Conservation (phyloP, 176 grass and related monocot genomes). For the Musa itinerans region DNA sequence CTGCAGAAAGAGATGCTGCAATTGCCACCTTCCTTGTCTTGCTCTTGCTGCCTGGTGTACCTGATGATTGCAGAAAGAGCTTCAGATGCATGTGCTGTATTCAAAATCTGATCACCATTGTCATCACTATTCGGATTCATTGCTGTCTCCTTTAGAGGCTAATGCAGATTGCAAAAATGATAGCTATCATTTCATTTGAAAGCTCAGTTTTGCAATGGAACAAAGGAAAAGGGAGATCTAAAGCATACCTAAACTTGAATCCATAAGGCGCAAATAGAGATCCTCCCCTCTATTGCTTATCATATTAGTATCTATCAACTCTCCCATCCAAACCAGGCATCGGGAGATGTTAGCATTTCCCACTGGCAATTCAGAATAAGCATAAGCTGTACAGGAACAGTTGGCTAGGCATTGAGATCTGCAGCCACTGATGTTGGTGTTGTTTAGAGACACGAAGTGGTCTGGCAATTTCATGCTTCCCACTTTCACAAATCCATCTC, state of each 20-base stretch:
- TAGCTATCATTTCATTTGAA: not conserved
- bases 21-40: not conserved
- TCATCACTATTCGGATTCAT: no score
- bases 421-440: not conserved
- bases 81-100: not conserved
- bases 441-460: not conserved
- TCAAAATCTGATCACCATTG: no score
- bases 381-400: no score
- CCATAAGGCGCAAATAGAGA: no score
- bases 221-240: no score
- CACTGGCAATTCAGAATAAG: no score
- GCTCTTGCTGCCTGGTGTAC: not conserved
- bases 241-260: no score
- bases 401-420: not conserved
- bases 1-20: not conserved
- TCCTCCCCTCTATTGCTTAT: no score
- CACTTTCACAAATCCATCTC: not conserved
- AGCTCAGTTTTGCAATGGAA: not conserved
- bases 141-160: no score
- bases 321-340: no score
- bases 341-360: no score
- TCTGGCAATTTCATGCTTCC: conserved; percentile 3
- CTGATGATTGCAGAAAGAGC: not conserved
- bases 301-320: no score
- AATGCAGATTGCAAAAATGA: not conserved